Percentiles rank a stretch among this genome's conserved stretches.
Conservation (phyloP, 2,329 filamentous ascomycete species). For the Dactylellina cionopaga region DNA sequence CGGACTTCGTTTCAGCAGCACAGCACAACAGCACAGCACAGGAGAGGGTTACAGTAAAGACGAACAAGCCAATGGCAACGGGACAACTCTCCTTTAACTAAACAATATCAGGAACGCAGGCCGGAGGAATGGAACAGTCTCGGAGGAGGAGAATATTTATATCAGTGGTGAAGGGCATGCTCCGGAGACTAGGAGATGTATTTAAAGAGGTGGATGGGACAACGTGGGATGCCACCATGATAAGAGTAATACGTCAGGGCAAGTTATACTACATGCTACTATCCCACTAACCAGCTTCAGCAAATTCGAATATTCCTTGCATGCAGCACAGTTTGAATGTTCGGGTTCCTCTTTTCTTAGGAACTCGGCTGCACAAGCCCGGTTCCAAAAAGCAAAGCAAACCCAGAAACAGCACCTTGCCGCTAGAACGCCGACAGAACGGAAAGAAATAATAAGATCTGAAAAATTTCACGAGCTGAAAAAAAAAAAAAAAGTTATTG, state of each 20-base stretch:
- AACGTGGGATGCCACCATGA: neutral
- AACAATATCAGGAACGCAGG: too few species aligned
- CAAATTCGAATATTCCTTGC: too few species aligned
- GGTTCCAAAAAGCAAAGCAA: neutral
- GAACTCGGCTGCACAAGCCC: constrained; percentile 22
- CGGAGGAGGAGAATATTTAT: constrained; percentile 10
- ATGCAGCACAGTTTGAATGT: too few species aligned
- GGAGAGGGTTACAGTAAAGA: too few species aligned
- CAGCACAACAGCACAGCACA: too few species aligned
- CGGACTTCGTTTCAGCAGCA: neutral
- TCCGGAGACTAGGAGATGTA: constrained; percentile 22
- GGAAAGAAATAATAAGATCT: constrained; percentile 6
- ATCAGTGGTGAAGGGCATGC: neutral
- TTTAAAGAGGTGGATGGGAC: neutral
- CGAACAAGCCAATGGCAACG: too few species aligned
- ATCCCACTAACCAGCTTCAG: too few species aligned
- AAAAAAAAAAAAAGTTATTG: neutral
- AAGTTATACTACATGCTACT: too few species aligned
- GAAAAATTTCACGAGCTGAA: constrained; percentile 39
- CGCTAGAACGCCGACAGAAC: constrained; percentile 24
- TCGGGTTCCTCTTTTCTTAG: neutral
- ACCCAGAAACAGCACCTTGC: constrained; percentile 1
- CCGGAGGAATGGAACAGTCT: constrained; percentile 25
- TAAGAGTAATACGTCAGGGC: constrained; percentile 4
- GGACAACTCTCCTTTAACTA: too few species aligned